Base-by-base conservation (phyloP, 1,284 basidiomycete genomes). In the Ustilago esculenta region DNA sequence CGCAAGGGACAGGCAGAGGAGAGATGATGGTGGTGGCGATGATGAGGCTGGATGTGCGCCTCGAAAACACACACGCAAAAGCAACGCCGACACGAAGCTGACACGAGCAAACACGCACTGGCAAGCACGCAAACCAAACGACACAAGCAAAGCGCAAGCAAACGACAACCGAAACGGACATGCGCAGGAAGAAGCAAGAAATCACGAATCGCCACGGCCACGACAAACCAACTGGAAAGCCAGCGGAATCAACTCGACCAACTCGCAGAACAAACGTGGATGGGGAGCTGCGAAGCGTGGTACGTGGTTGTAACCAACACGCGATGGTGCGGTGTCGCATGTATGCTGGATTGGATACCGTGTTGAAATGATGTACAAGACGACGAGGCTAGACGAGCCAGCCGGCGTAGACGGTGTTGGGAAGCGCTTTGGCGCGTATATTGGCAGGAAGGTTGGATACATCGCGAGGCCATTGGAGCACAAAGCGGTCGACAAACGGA, bases 401-500 rank as follows among this genome's bases (percentile, higher is more conserved):
- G 17, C 59, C 59, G 9, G 66, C 63, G 27, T 51, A 63, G 34
- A 69, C 34, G 8, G 54, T 69, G 36, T 69, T 69, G 35, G 63
- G 47, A 9, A 33, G 47, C 17, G 42, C n/a, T 18, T 24, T 23
- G 2, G 36, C 29, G 10, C 18, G 12, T 9, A 35, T 17, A 9
- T 47, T 7, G 23, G 51, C 23, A n/a, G n/a, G n/a, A n/a, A n/a
- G n/a, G 4, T 33, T n/a, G 21, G 48, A 44, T 5, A 50, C 23
- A 43, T 64, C 48, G 29, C 52, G 44, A 15, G 89, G 83, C 56
- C 60, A 64, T 39, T 84, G 82, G 5, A 83, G 75, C 17, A 83
- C 85, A 75, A 83, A 90, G 87, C 88, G 87, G 82, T 98, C 94
- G 7, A 92, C 93, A 35, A 95, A 84, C 9, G 87, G 87, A 30